phyloP scores from a whole-genome alignment of 192 early-diverging fungal genomes.

The Linnemannia schmuckeri region DNA sequence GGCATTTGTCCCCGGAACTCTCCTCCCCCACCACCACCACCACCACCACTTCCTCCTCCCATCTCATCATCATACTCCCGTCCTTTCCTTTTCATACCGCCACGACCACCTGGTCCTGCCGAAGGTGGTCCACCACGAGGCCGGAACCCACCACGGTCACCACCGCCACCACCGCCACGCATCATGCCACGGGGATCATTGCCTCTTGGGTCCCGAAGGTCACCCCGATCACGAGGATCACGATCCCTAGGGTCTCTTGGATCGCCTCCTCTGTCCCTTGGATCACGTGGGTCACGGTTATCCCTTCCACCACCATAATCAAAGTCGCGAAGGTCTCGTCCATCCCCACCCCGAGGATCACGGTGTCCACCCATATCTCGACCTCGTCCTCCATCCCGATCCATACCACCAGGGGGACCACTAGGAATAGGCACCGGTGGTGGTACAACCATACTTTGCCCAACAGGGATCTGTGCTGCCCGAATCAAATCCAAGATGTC shows the following conservation, averaged over 20 bases:
- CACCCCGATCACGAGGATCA: constrained; percentile 13
- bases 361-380: constrained; percentile 23
- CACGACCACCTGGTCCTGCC: constrained; percentile 18
- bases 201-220: constrained; percentile 27
- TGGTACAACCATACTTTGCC: constrained; percentile 47
- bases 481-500: constrained; percentile 62
- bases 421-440: constrained; percentile 28
- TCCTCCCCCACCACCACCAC: constrained; percentile 24
- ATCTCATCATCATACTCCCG: constrained; percentile 64
- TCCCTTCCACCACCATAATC: constrained; percentile 34
- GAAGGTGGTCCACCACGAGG: constrained; percentile 35
- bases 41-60: constrained; percentile 24
- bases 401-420: not conserved
- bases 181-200: constrained; percentile 22
- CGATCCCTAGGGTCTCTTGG: constrained; percentile 37
- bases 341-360: constrained; percentile 13
- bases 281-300: not conserved
- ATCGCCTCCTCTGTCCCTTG: constrained; percentile 43
- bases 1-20: constrained; percentile 46
- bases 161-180: constrained; percentile 28
- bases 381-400: constrained; percentile 1
- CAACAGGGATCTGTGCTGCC: constrained; percentile 55
- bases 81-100: constrained; percentile 56
- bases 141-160: constrained; percentile 43
- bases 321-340: constrained; percentile 2